Evolutionary conservation across 1,139 yeast species (phyloP), one percentile per base, ranked within the genome.

Genomic region (Casaregolazyma lundiana): DNA sequence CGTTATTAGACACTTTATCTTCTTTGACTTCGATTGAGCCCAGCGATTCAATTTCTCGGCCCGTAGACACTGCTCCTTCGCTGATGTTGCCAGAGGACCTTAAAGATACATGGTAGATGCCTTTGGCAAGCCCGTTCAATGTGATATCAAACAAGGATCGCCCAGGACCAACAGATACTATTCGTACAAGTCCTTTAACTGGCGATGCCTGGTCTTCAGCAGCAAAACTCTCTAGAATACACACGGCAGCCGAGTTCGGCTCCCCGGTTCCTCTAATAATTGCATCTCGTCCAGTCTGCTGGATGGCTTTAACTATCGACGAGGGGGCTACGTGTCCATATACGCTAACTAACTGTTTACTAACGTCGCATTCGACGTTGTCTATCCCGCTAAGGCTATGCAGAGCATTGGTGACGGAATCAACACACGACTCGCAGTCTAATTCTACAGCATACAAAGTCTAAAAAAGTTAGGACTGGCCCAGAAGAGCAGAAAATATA

Each of bases 211-310:
- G 53, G 53, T 80, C 80, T 44, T 68, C 66, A 1, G 68, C 63
- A 49, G 72, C 78, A 58, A 83, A 84, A 15, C 85, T 76, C 62
- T 92, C 97, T 48, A 90, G 67, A 42, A 90, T 90, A 54, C 95
- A 81, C 24, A 90, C 97, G 0, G 96, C 97, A 0, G 97, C 96
- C 20, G 90, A 78, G 62, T 90, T 83, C 17, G 95, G 83, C 46
- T 73, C 72, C 1, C 97, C 97, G 0, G 96, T 80, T 4, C 98
- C 98, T 52, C 97, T 73, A 30, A 90, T 83, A 53, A 90, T 86
- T 7, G 96, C 96, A 61, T 90, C 97, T 55, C 80, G 78, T 1
- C 97, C 97, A 3, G 81, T 80, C 1, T 61, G 59, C 62, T 84
- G 90, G 50, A 87, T 79, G 0, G 84, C 76, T 51, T 69, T 69